Base-by-base conservation (phyloP, 441 rosid genomes). In the Mallotus japonicus region DNA sequence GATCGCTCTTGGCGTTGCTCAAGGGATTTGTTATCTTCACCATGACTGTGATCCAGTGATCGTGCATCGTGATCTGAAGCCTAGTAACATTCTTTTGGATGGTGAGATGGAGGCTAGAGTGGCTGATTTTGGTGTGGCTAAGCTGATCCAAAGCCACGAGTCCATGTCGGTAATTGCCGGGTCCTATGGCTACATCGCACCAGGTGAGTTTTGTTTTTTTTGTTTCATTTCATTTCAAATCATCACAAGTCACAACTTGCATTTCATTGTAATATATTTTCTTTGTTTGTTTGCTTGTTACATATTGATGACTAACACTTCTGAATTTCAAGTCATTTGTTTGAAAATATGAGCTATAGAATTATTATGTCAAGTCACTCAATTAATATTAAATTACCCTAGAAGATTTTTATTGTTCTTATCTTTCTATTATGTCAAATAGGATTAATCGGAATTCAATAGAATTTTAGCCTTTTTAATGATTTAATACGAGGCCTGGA, bases 111-210 rank as follows among this genome's bases (percentile, higher is more conserved):
- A 92, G 83, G 99, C 99, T 20, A 87, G 99, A 58, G 99, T 95
- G 65, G 99, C 99, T 0, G 99, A 95, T 83, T 95, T 95, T 74
- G 99, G 99, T 14, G 95, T 95, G 62, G 98, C 99, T 0, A 95
- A 95, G 82, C 62, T 92, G 74, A 88, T 95, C 64, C 93, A 91
- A 59, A 65, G 87, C 32, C 89, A 95, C 0, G 98, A 95, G 83
- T 92, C 99, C 20, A 95, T 95, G 99, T 95, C 99, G 16, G 99
- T 92, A 42, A 91, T 95, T 4, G 99, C 99, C 3, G 99, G 99
- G 0, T 95, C 99, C 46, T 95, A 90, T 74, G 99, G 99, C 78
- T 95, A 95, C 87, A 95, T 95, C 75, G 99, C 99, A 12, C 99
- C 99, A 65, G 99, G 99, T 94, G 62, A 77, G 82, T 68, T 4